phyloP scores from a whole-genome alignment of 768 basidiomycete species.

The Serendipita sp. region DNA sequence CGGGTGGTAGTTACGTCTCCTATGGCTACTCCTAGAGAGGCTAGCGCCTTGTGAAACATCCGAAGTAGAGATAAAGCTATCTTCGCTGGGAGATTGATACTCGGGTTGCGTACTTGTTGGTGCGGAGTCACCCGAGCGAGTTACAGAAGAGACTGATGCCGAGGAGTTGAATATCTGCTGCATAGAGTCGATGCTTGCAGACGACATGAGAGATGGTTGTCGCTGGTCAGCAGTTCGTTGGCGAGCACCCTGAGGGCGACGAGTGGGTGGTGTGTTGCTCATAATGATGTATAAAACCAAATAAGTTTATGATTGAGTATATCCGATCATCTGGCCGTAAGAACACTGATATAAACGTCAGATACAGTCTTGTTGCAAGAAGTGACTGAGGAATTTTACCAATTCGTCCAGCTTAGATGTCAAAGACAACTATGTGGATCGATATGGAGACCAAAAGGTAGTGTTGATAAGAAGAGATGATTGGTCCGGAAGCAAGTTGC shows the following conservation, averaged over 20 bases:
- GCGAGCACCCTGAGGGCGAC: not conserved
- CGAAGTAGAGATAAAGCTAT: not conserved
- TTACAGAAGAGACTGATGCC: not conserved
- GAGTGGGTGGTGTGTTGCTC: not conserved
- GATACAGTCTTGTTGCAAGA: too few species aligned
- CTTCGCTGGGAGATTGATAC: not conserved
- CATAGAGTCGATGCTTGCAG: not conserved
- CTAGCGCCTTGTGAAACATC: not conserved
- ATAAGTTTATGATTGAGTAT: too few species aligned
- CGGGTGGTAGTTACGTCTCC: not conserved
- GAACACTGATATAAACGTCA: too few species aligned
- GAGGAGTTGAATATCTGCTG: not conserved
- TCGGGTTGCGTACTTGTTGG: not conserved
- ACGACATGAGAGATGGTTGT: not conserved
- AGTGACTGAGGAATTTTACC: too few species aligned
- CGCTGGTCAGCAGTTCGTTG: not conserved
- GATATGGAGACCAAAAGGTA: too few species aligned
- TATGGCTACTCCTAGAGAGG: not conserved
- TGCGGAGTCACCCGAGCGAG: not conserved
- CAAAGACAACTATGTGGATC: too few species aligned
- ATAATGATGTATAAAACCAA: not conserved
- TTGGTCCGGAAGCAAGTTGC: too few species aligned
- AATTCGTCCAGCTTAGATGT: too few species aligned
- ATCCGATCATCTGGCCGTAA: too few species aligned
- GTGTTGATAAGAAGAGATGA: too few species aligned